These are phyloP conservation scores for Mortierella sp. DNA, from an alignment of 371 early-diverging fungal genomes.

Conservation along the genomic window DNA sequence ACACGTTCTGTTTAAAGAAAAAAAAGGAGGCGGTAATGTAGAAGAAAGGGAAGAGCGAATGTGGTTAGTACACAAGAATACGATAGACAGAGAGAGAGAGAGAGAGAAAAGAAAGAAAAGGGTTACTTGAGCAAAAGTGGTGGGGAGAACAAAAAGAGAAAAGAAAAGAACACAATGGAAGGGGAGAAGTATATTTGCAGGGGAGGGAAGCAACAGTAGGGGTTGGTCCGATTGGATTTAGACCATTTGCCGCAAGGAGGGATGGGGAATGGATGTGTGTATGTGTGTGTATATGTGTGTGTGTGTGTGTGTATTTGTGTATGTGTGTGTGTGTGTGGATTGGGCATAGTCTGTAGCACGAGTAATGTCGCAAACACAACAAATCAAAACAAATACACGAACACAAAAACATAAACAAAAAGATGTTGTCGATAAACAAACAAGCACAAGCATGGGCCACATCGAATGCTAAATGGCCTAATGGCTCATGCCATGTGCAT, in stretches of 20 bases:
- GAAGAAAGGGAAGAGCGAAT: not conserved
- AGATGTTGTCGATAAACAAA: not conserved
- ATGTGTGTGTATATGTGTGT: not conserved
- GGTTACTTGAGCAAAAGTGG: not conserved
- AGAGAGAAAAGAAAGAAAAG: not conserved
- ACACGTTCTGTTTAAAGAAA: slow-evolving; percentile 63
- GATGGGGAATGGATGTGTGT: not conserved
- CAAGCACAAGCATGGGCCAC: not conserved
- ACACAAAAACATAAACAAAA: not conserved
- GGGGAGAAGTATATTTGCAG: not conserved
- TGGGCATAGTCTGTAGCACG: no score
- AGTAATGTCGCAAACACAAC: not conserved
- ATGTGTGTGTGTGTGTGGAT: not conserved
- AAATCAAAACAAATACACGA: slow-evolving; percentile 3
- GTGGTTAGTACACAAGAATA: not conserved
- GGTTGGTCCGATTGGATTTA: not conserved
- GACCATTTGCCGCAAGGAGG: not conserved
- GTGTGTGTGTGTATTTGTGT: no score
- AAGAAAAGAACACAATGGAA: not conserved
- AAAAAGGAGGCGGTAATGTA: not conserved
- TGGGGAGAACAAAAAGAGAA: not conserved
- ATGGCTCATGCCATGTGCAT: not conserved
- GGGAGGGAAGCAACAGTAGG: not conserved
- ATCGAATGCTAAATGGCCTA: not conserved
- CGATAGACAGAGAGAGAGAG: not conserved